These are phyloP conservation scores for Thraustotheca clavata DNA, from an alignment of 352 stramenopile genomes.

Conservation along the genomic window DNA sequence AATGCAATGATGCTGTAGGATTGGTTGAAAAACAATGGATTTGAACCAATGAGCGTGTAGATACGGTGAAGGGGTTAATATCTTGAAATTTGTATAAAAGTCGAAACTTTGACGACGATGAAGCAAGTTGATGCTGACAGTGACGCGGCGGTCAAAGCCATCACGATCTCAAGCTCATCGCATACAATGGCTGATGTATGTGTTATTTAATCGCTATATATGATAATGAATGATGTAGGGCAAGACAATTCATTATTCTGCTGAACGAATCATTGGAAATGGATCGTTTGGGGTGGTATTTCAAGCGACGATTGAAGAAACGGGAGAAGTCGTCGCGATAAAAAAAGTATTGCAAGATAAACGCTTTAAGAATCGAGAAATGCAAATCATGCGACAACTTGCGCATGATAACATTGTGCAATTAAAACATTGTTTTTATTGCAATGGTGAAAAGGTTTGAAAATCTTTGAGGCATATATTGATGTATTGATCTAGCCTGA, in stretches of 20 bases:
- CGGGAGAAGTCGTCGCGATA: constrained; percentile 97
- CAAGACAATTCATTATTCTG: constrained; percentile 93
- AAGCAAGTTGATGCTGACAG: constrained; percentile 1
- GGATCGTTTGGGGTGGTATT: constrained; percentile 99
- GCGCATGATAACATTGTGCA: constrained; percentile 98
- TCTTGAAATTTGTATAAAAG: constrained; percentile 16
- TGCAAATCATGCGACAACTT: constrained; percentile 99
- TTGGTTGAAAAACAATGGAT: background rate
- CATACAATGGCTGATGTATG: constrained; percentile 73
- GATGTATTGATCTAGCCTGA: constrained; percentile 54
- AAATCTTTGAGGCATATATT: background rate
- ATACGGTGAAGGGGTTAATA: constrained; percentile 6
- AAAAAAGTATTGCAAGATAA: constrained; percentile 99
- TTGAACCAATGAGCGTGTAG: constrained; percentile 11
- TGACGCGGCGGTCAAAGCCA: constrained; percentile 37
- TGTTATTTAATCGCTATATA: background rate
- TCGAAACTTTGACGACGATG: constrained; percentile 23
- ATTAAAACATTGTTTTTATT: constrained; percentile 99
- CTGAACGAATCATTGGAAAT: constrained; percentile 99
- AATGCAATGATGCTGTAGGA: background rate
- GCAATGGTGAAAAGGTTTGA: constrained; percentile 80
- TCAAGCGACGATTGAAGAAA: constrained; percentile 94
- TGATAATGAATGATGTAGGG: constrained; percentile 32
- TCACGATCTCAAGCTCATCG: constrained; percentile 69
- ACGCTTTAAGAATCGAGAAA: constrained; percentile 99